Evolutionary conservation across 495 filamentous ascomycete species (phyloP).

Genomic region (Daldinia concentrica): DNA sequence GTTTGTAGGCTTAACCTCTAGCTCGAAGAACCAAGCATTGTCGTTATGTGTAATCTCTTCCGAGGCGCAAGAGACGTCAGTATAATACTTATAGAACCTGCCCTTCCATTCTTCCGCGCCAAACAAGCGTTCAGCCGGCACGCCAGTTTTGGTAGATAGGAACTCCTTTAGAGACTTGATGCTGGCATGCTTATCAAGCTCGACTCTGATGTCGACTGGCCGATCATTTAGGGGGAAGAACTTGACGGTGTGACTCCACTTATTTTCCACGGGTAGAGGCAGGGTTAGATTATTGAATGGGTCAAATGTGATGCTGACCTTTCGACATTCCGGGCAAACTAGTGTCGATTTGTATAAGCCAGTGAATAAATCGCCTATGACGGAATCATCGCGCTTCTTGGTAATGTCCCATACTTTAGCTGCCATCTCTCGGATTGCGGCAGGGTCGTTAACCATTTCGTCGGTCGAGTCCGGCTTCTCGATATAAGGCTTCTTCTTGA

Average conservation of each 20-base stretch:
- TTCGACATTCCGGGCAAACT: slow-evolving; percentile 87
- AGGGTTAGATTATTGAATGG: slow-evolving; percentile 95
- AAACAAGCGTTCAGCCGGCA: slow-evolving; percentile 68
- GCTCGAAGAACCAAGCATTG: slow-evolving; percentile 76
- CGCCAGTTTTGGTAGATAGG: slow-evolving; percentile 72
- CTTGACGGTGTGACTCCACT: slow-evolving; percentile 75
- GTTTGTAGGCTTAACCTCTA: slow-evolving; percentile 83
- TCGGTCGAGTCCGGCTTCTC: slow-evolving; percentile 98
- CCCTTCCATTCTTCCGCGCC: slow-evolving; percentile 79
- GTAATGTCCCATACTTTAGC: slow-evolving; percentile 90
- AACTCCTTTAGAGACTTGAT: slow-evolving; percentile 79
- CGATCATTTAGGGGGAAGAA: slow-evolving; percentile 74
- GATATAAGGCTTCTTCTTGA: slow-evolving; percentile 95
- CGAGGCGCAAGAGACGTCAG: slow-evolving; percentile 69
- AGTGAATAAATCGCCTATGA: slow-evolving; percentile 92
- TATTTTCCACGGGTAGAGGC: slow-evolving; percentile 83
- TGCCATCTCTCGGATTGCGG: slow-evolving; percentile 81
- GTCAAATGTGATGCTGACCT: slow-evolving; percentile 98
- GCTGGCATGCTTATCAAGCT: slow-evolving; percentile 83
- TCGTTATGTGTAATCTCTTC: slow-evolving; percentile 75
- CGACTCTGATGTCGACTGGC: slow-evolving; percentile 78
- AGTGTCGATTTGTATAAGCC: slow-evolving; percentile 98
- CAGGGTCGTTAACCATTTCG: slow-evolving; percentile 87
- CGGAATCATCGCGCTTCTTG: slow-evolving; percentile 90
- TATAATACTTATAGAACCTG: slow-evolving; percentile 85